Evolutionary conservation across 179 eudicot genomes (phyloP), one percentile per base, ranked within the genome.

Genomic region (Pouteria campechiana): DNA sequence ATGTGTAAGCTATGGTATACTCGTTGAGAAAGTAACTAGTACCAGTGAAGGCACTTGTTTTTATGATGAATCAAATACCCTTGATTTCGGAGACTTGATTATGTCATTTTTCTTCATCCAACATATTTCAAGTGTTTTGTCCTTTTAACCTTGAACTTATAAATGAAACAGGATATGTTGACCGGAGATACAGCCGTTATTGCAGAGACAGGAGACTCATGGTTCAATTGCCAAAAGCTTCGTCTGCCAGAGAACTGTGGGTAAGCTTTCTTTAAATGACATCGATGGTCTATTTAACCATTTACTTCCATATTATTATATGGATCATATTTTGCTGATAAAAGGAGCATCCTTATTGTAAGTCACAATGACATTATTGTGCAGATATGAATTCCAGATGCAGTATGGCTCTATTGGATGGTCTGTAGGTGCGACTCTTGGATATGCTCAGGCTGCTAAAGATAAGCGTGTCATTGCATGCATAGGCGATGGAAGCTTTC

Each of bases 381-480:
- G 8, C 59, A 82, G 93, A 57, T 83, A 57, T 42, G 94, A 83
- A 40, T 83, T 83, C 53, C 94, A 83, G 54, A 79, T 83, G 94
- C 94, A 83, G 19, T 83, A 76, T 56, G 94, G 94, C 35, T 83
- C 94, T 1, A 79, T 79, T n/a, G 94, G 88, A 29, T 83, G 93
- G 88, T 75, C 93, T 0, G 88, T 83, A 8, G 93, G 93, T 53
- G 88, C 93, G 21, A 75, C 93, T 16, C 61, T 83, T 37, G 94
- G 94, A n/a, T 83, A 83, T 60, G 88, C 94, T 44, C 94, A 75
- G 60, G 93, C 83, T 32, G 83, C 81, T 6, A 63, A 68, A 56
- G 71, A 73, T 37, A 78, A 79, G 47, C 74, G 93, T 13, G 76
- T 83, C 18, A 68, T 83, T 57, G 68, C 93, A 51, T 82, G 76